Evolutionary conservation across 208 protist genomes (phyloP).

Genomic region (Crithidia mellificae): DNA sequence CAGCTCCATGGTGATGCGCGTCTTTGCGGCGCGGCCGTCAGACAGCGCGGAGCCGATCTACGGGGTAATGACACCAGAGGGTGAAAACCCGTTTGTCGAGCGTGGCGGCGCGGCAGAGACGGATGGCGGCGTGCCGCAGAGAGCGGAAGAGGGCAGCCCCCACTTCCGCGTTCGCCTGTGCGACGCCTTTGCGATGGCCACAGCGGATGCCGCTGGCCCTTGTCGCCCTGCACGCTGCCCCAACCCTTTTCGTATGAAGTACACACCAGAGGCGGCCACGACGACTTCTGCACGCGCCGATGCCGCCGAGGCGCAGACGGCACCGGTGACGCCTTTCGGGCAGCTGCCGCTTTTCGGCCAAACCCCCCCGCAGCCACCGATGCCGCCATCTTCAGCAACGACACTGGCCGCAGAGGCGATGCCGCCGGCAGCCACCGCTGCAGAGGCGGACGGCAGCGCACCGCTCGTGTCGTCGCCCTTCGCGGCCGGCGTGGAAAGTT

Average conservation of each 20-base stretch:
- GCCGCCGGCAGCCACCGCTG: neutral
- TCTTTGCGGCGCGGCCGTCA: slow-evolving; percentile 70
- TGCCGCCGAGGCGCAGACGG: slow-evolving; percentile 39
- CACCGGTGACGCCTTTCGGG: slow-evolving; percentile 73
- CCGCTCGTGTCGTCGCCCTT: slow-evolving; percentile 69
- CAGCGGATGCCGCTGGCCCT: slow-evolving; percentile 42
- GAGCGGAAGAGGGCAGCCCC: slow-evolving; percentile 2
- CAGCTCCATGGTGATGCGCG: slow-evolving; percentile 89
- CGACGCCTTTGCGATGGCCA: slow-evolving; percentile 59
- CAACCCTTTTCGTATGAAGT: slow-evolving; percentile 49
- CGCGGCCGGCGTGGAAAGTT: slow-evolving; percentile 20
- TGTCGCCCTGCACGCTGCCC: slow-evolving; percentile 44
- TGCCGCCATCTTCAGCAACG: too few relatives aligned
- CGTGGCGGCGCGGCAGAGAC: neutral
- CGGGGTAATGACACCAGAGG: slow-evolving; percentile 43
- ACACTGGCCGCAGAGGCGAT: neutral
- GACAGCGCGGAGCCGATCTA: slow-evolving; percentile 51
- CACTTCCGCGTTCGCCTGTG: slow-evolving; percentile 32
- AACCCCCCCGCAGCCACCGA: slow-evolving; percentile 6
- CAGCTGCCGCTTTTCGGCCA: slow-evolving; percentile 85
- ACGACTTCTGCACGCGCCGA: slow-evolving; percentile 14
- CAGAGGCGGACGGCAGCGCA: slow-evolving; percentile 1
- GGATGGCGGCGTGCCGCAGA: slow-evolving; percentile 7
- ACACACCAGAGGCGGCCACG: slow-evolving; percentile 15
- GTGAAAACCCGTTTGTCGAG: slow-evolving; percentile 52